phyloP scores from a whole-genome alignment of 2,329 filamentous ascomycete species.

The Shiraia bambusicola region DNA sequence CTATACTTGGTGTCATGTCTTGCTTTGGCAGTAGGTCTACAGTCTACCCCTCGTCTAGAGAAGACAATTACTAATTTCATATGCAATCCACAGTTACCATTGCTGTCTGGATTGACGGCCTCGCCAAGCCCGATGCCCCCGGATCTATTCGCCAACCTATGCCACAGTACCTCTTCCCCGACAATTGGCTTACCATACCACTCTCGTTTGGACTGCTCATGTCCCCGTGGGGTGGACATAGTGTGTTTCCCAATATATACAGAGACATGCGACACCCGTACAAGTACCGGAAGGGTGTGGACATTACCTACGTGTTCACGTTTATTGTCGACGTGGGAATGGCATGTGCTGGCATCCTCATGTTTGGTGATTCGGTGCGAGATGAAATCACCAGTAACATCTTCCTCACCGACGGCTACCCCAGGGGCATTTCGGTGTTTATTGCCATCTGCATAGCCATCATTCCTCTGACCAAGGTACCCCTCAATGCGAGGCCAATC shows the following conservation, averaged over 20 bases:
- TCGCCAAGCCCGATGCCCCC: constrained; percentile 75
- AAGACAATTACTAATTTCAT: constrained; percentile 16
- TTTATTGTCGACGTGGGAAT: constrained; percentile 80
- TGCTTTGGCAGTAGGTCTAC: constrained; percentile 76
- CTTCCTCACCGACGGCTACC: constrained; percentile 72
- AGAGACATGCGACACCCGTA: constrained; percentile 78
- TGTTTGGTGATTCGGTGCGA: constrained; percentile 88
- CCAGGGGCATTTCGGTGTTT: constrained; percentile 69
- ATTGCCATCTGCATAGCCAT: constrained; percentile 87
- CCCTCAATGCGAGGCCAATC: constrained; percentile 84
- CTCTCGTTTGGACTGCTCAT: constrained; percentile 89
- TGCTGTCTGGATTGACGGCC: constrained; percentile 81
- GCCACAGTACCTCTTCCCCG: constrained; percentile 76
- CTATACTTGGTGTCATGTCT: constrained; percentile 86
- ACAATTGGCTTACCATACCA: constrained; percentile 83
- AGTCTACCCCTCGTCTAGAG: background rate
- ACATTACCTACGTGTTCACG: constrained; percentile 82
- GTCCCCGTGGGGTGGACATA: constrained; percentile 73
- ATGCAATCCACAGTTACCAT: constrained; percentile 64
- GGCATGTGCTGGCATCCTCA: constrained; percentile 80
- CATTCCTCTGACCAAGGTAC: constrained; percentile 94
- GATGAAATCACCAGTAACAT: constrained; percentile 94
- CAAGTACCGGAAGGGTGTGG: constrained; percentile 74
- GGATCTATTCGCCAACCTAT: constrained; percentile 84
- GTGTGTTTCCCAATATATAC: constrained; percentile 83